phyloP scores from a whole-genome alignment of 331 rosid species.

The Phaseolus coccineus region DNA sequence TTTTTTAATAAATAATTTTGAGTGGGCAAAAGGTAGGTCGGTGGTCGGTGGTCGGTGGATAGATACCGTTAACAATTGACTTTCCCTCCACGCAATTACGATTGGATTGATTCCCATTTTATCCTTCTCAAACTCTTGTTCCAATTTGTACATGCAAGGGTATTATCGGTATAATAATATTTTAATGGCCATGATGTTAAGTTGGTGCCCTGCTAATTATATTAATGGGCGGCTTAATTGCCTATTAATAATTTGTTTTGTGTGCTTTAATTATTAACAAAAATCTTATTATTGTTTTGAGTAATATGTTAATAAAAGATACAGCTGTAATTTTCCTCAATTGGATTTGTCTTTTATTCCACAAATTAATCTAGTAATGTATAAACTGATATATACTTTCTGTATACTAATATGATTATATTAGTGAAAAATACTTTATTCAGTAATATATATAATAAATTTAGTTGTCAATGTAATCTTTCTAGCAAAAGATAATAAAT shows the following conservation, averaged over 20 bases:
- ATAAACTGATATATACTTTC: too few species aligned
- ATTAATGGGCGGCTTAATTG: conserved; percentile 48
- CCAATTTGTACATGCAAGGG: conserved; percentile 1
- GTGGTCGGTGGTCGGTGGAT: conserved; percentile 97
- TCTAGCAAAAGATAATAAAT: too few species aligned
- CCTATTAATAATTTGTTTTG: conserved; percentile 12
- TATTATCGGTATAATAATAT: neutral
- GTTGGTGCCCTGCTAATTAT: conserved; percentile 43
- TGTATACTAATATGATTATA: too few species aligned
- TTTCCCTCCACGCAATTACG: conserved; percentile 70
- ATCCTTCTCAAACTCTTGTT: conserved; percentile 36
- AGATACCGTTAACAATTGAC: conserved; percentile 89
- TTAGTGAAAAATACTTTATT: too few species aligned
- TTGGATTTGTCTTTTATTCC: too few species aligned
- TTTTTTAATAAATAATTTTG: conserved; percentile 41
- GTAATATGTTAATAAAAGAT: neutral
- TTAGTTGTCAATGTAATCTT: too few species aligned
- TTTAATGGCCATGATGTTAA: conserved; percentile 38
- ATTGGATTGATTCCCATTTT: conserved; percentile 46
- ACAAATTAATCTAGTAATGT: too few species aligned
- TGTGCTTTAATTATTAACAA: conserved; percentile 24
- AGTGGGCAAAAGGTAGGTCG: conserved; percentile 67
- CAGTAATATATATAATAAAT: too few species aligned
- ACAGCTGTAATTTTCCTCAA: too few species aligned
- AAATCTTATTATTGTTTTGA: neutral